Base-by-base conservation (phyloP, 2,329 filamentous ascomycete genomes). In the Neodidymelliopsis sp. region DNA sequence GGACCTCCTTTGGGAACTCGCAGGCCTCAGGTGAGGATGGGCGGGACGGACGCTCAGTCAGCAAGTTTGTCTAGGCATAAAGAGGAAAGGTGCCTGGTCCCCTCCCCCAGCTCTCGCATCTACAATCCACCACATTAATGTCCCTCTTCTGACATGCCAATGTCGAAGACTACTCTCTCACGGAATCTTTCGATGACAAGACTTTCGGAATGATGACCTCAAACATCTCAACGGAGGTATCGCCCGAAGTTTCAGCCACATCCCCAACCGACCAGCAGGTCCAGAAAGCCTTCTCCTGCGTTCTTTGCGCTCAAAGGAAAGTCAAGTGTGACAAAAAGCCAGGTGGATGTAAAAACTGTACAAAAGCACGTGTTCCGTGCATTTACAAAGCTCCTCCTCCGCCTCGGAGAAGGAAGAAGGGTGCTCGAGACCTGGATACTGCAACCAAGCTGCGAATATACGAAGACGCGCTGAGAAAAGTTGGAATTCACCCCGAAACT, bases 291-390 rank as follows among this genome's bases (percentile, higher is more conserved):
- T 71, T 64, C 37, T 69, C 69, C 1, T 72, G 69, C 36, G 59
- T 70, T 4, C 55, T 70, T 8, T 71, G 68, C 41, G 62, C 67
- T 6, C 65, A 67, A 29, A 54, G 69, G 10, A 72, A 72, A 48
- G 68, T 72, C 15, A 67, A 62, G 42, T 72, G 68, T 40, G 67
- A 72, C 29, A 65, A 62, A 28, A 41, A 20, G 4, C 57, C 61
- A 10, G 56, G 62, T 19, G 66, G 67, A 1, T 71, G 69, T 38
- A 54, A 56, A 0, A 70, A 66, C 33, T 71, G 68, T 53, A 53
- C 56, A 6, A 66, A 67, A 41, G 59, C 65, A 8, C 60, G 67
- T 16, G 62, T 68, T 9, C 42, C 54, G 11, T 71, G 68, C 48
- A 47, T 69, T 12, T 71, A 70, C 50, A 70, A 69, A 44, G 59